These are phyloP conservation scores for Trichosporon coremiiforme DNA, from an alignment of 1,284 basidiomycete species.

Conservation along the genomic window DNA sequence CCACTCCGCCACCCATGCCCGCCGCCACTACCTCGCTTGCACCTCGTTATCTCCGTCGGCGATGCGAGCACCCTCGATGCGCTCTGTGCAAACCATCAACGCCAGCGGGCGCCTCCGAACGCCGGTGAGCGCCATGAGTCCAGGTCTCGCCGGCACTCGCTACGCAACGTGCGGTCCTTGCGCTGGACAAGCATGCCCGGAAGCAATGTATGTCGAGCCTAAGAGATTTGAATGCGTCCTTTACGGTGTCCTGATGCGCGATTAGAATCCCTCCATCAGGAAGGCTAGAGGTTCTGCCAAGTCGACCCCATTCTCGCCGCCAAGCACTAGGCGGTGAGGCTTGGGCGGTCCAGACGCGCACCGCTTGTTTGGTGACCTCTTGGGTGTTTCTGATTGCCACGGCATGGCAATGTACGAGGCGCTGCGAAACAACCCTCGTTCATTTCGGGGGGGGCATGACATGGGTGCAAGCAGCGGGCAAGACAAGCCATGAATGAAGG, in stretches of 20 bases:
- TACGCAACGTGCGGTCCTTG: background rate
- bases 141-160: background rate
- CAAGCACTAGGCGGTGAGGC: background rate
- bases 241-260: background rate
- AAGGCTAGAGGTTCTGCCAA: background rate
- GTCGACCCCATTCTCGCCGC: slow-evolving; percentile 6
- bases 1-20: background rate
- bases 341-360: background rate
- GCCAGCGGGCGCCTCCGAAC: background rate
- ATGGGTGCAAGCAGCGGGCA: background rate
- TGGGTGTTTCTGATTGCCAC: background rate
- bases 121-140: background rate
- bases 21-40: background rate
- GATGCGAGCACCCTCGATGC: background rate
- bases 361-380: slow-evolving; percentile 7
- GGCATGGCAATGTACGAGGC: background rate
- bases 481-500: background rate
- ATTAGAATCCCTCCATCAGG: background rate
- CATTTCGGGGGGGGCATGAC: background rate
- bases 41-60: background rate
- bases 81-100: background rate
- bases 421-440: background rate
- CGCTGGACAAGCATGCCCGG: background rate
- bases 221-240: background rate
- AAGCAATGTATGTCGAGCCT: background rate